Percentiles rank a stretch among this genome's conserved stretches.
Conservation (phyloP, 768 basidiomycete species). For the Xerocomus potaroensis region DNA sequence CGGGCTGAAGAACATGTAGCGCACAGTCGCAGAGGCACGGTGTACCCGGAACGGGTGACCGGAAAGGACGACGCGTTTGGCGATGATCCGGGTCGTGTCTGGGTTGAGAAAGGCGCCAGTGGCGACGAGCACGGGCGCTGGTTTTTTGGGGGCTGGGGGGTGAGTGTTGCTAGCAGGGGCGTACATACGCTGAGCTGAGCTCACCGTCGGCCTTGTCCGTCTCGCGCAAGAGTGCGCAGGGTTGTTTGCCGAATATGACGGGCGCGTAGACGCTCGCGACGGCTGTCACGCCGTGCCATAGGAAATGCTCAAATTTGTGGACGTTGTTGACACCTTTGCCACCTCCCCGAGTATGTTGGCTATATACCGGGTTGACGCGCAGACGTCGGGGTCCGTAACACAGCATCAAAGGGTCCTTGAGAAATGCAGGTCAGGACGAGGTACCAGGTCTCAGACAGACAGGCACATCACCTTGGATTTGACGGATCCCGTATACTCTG, state of each 20-base stretch:
- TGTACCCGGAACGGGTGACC: slow-evolving; percentile 97
- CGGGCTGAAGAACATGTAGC: slow-evolving; percentile 98
- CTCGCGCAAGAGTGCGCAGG: slow-evolving; percentile 74
- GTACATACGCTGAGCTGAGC: too few species aligned
- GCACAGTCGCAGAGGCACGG: slow-evolving; percentile 93
- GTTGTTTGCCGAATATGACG: slow-evolving; percentile 73
- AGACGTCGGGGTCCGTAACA: slow-evolving; percentile 88
- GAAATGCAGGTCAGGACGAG: background rate
- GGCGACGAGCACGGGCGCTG: slow-evolving; percentile 82
- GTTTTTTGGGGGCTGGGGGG: too few species aligned
- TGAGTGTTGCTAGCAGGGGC: too few species aligned
- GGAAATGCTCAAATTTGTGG: slow-evolving; percentile 91
- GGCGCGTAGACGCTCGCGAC: slow-evolving; percentile 91
- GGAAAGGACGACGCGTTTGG: slow-evolving; percentile 92
- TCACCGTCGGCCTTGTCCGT: slow-evolving; percentile 64
- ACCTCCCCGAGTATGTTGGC: slow-evolving; percentile 87
- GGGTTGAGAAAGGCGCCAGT: slow-evolving; percentile 84
- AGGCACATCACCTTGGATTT: slow-evolving; percentile 70
- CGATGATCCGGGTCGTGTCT: slow-evolving; percentile 86
- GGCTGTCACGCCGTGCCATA: slow-evolving; percentile 73
- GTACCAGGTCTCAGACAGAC: too few species aligned
- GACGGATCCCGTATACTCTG: slow-evolving; percentile 85
- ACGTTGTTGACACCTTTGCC: slow-evolving; percentile 94
- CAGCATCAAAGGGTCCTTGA: slow-evolving; percentile 80
- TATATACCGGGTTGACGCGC: slow-evolving; percentile 82